Evolutionary conservation across 345 rosid species (phyloP).

Genomic region (Mallotus nudiflorus): DNA sequence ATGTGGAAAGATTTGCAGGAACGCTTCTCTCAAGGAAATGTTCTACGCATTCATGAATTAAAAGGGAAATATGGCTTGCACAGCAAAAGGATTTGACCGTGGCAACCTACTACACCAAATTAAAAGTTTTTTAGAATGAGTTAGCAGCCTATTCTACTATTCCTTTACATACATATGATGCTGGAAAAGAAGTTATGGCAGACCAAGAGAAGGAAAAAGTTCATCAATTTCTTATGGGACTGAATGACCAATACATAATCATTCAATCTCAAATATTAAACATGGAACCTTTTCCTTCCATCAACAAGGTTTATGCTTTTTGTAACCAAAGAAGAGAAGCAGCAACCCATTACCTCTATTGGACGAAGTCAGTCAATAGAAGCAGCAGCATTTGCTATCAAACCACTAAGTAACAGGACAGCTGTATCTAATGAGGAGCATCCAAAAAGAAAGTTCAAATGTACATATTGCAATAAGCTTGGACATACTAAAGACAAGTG

Average conservation of each 20-base stretch:
- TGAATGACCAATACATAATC: background rate
- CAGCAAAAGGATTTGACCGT: background rate
- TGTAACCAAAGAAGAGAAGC: too few relatives aligned
- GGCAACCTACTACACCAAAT: too few relatives aligned
- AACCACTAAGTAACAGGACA: background rate
- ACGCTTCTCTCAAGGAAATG: constrained; percentile 9
- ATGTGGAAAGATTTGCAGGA: constrained; percentile 2
- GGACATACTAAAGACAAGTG: constrained; percentile 2
- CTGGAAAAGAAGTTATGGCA: background rate
- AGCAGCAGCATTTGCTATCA: background rate
- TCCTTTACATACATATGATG: background rate
- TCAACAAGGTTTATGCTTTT: background rate
- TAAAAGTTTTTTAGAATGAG: too few relatives aligned
- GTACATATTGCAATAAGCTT: background rate
- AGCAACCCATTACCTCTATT: background rate
- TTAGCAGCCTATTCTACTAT: too few relatives aligned
- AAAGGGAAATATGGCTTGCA: background rate
- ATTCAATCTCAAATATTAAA: background rate
- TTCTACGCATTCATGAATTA: background rate
- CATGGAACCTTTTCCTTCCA: background rate
- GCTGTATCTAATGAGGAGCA: background rate
- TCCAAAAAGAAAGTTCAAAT: background rate
- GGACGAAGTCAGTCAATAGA: too few relatives aligned
- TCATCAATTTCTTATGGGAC: background rate
- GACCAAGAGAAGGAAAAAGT: background rate